A percentile compares a stretch with the other conserved stretches of the same genome.
Evolutionary conservation across 2,329 filamentous ascomycete species (phyloP).

Genomic region (Zymoseptoria crescenta): DNA sequence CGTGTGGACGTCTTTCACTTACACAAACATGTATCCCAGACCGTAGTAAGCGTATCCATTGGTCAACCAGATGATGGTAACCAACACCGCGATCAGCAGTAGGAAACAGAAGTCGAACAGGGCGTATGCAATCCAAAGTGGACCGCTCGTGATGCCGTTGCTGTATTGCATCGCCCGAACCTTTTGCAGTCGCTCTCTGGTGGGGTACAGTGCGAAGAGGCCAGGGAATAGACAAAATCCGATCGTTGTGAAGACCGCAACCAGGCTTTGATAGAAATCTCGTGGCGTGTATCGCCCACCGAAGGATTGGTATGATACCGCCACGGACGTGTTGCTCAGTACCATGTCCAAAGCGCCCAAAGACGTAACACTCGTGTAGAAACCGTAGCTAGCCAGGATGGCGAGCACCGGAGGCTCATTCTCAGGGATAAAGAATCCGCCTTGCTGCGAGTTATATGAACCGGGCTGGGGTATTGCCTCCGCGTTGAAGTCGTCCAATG

Average conservation of each 20-base stretch:
- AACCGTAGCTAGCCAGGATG: slow-evolving; percentile 1
- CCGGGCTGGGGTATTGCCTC: no score
- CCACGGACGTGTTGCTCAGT: slow-evolving; percentile 59
- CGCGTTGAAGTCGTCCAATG: slow-evolving; percentile 5
- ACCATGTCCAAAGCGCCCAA: slow-evolving; percentile 63
- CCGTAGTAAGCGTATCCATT: slow-evolving; percentile 11
- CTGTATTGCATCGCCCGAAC: slow-evolving; percentile 80
- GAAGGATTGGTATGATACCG: slow-evolving; percentile 63
- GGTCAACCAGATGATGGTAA: slow-evolving; percentile 52
- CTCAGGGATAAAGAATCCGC: slow-evolving; percentile 8
- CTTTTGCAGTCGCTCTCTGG: slow-evolving; percentile 65
- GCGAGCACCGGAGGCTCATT: slow-evolving; percentile 7
- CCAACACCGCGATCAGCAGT: slow-evolving; percentile 55
- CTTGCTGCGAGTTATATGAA: not conserved
- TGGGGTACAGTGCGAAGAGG: slow-evolving; percentile 83
- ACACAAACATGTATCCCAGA: slow-evolving; percentile 10
- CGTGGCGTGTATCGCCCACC: slow-evolving; percentile 64
- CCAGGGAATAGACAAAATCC: slow-evolving; percentile 69
- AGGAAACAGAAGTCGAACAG: slow-evolving; percentile 70
- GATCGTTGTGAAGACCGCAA: slow-evolving; percentile 61
- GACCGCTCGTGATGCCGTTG: slow-evolving; percentile 71
- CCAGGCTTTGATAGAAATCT: slow-evolving; percentile 64
- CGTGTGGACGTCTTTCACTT: slow-evolving; percentile 49
- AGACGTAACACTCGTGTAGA: not conserved
- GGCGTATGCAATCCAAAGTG: slow-evolving; percentile 75